Evolutionary conservation across 106 monocot species (phyloP).

Genomic region (Dendrobium chrysotoxum): DNA sequence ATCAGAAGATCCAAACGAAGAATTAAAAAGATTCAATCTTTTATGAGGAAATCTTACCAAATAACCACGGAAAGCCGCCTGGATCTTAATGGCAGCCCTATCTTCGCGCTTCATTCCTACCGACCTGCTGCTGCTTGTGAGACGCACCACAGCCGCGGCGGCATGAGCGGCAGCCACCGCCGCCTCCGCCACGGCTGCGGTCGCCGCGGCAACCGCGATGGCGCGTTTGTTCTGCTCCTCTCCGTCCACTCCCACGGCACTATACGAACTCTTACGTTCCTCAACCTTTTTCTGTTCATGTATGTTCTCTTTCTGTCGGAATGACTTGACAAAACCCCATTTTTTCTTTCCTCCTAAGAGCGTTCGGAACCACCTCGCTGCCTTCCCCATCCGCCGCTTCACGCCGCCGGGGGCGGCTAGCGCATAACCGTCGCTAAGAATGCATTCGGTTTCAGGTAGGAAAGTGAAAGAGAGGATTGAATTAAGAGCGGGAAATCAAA

Average conservation of each 20-base stretch:
- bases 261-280: conserved; percentile 10
- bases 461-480: background rate
- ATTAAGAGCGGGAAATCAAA: background rate
- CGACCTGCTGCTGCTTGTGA: conserved; percentile 61
- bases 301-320: conserved; percentile 32
- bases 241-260: conserved; percentile 2
- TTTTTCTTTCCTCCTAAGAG: conserved; percentile 14
- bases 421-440: background rate
- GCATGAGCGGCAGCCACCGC: conserved; percentile 81
- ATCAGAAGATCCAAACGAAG: background rate
- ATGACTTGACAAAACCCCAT: conserved; percentile 53
- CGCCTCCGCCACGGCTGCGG: conserved; percentile 74
- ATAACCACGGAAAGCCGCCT: conserved; percentile 79
- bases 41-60: conserved; percentile 33
- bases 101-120: conserved; percentile 27
- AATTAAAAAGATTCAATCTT: background rate
- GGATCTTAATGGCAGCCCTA: conserved; percentile 70
- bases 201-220: conserved; percentile 39
- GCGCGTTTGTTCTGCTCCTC: conserved; percentile 38
- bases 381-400: conserved; percentile 30
- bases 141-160: conserved; percentile 64
- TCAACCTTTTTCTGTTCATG: conserved; percentile 13
- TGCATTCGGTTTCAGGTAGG: background rate
- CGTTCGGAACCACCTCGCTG: conserved; percentile 15
- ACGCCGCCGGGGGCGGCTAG: background rate